Evolutionary conservation across 108 stramenopile species (phyloP), one percentile per base, ranked within the genome.

Genomic region (Schizochytrium sp.): DNA sequence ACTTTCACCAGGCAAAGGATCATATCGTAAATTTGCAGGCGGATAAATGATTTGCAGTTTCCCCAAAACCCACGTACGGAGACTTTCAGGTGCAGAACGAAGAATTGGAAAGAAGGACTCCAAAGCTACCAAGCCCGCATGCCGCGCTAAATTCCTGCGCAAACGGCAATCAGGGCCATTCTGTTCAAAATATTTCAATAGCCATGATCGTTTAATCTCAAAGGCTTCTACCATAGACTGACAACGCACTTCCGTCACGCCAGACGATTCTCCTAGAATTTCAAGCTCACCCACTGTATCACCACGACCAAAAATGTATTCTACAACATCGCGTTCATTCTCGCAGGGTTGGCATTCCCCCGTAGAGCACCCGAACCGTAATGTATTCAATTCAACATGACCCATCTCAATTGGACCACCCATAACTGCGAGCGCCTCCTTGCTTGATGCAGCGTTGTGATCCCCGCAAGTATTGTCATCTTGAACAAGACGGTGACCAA

Each of bases 151-250:
- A 2, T 69, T 69, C 5, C 64, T 69, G 42, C 44, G 42, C 64
- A 69, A 44, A 38, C 8, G 7, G 12, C 12, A 28, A 28, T 8
- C 28, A 8, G 12, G 64, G 19, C 28, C 64, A 7, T 38, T 7
- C 28, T 69, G 64, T 44, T 12, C 64, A 69, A 69, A 69, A 44
- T 69, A 69, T 44, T 15, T 7, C 42, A 69, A 44, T 3, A 69
- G 64, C 64, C 64, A 69, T 44, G 64, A 8, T 28, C 44, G 64
- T 38, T 38, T 10, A 3, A 69, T 69, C 3, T 69, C 64, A 69
- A 69, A 69, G 0, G 64, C 64, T 15, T 69, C 64, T 44, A 69
- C 64, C 10, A 69, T 69, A 38, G 64, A 69, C 64, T 69, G 42
- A 44, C 64, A 69, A 10, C 64, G 12, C 7, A 69, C 64, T 15